Evolutionary conservation across 306 rosid species (phyloP).

Genomic region (Crotalaria pallida): DNA sequence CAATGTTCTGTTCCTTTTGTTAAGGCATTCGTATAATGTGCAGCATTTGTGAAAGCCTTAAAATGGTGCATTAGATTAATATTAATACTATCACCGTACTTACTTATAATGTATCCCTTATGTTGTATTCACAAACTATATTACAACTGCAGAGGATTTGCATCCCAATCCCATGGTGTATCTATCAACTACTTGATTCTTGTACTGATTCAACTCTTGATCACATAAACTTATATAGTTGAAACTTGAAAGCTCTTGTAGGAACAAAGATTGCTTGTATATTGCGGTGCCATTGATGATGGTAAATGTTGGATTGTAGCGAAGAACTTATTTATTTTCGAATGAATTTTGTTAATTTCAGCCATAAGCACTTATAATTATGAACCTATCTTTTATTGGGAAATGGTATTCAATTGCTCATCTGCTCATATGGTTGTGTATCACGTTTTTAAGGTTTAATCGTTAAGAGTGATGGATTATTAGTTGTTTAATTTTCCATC

Average conservation of each 20-base stretch:
- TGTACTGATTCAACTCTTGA: neutral
- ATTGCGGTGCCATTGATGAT: neutral
- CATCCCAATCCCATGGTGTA: too few species aligned
- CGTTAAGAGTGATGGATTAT: too few species aligned
- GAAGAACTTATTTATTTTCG: neutral
- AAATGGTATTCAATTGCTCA: too few species aligned
- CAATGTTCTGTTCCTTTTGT: constrained; percentile 17
- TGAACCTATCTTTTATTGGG: too few species aligned
- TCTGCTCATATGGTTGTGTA: too few species aligned
- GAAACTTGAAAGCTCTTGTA: neutral
- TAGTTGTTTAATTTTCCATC: too few species aligned
- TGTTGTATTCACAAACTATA: too few species aligned
- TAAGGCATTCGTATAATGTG: constrained; percentile 16
- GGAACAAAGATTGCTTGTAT: neutral
- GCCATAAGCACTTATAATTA: too few species aligned
- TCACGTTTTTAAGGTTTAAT: too few species aligned
- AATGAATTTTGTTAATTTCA: too few species aligned
- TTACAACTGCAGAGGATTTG: too few species aligned
- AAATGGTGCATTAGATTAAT: neutral
- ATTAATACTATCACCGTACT: neutral
- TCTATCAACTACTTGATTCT: neutral
- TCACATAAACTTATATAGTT: neutral
- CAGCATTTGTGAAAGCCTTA: constrained; percentile 7
- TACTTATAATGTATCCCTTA: neutral
- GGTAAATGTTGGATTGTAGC: neutral